A percentile compares a stretch with the other conserved stretches of the same genome.
Conservation (phyloP, 2,329 filamentous ascomycete genomes). For the Phialemonium atrogriseum region DNA sequence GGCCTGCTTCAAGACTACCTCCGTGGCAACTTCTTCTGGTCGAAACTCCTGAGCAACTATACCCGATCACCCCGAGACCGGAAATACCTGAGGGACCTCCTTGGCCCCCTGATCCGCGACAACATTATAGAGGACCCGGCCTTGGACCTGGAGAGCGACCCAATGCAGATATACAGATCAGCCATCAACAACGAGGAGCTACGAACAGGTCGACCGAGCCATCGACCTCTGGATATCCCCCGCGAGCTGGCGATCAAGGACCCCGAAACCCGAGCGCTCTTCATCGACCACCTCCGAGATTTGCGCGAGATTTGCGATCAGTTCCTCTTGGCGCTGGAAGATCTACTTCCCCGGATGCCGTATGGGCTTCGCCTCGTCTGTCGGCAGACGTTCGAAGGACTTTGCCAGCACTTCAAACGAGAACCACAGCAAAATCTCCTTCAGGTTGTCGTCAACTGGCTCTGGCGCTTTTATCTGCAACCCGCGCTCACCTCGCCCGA, state of each 20-base stretch:
- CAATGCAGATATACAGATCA: constrained; percentile 92
- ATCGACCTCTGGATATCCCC: constrained; percentile 73
- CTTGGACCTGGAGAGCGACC: constrained; percentile 91
- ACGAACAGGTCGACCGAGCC: constrained; percentile 76
- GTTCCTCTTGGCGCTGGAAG: constrained; percentile 74
- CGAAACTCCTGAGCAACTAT: constrained; percentile 78
- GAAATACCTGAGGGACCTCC: constrained; percentile 80
- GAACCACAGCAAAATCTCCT: constrained; percentile 72
- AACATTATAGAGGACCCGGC: constrained; percentile 89
- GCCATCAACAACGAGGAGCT: constrained; percentile 97
- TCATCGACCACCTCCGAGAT: constrained; percentile 91
- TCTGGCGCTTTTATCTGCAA: constrained; percentile 91
- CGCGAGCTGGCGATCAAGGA: constrained; percentile 94
- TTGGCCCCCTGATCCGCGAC: constrained; percentile 79
- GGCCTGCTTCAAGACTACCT: constrained; percentile 73
- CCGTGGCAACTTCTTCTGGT: constrained; percentile 89
- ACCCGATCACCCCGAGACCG: constrained; percentile 84
- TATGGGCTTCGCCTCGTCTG: constrained; percentile 87
- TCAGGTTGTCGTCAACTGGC: constrained; percentile 80
- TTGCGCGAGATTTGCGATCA: constrained; percentile 91
- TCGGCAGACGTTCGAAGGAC: constrained; percentile 72
- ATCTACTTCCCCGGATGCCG: constrained; percentile 78
- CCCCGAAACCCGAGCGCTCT: constrained; percentile 81
- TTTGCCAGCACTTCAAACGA: constrained; percentile 68
- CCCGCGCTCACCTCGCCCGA: constrained; percentile 85